Evolutionary conservation across 768 basidiomycete genomes (phyloP), one percentile per base, ranked within the genome.

Genomic region (Termitomyces heimii): DNA sequence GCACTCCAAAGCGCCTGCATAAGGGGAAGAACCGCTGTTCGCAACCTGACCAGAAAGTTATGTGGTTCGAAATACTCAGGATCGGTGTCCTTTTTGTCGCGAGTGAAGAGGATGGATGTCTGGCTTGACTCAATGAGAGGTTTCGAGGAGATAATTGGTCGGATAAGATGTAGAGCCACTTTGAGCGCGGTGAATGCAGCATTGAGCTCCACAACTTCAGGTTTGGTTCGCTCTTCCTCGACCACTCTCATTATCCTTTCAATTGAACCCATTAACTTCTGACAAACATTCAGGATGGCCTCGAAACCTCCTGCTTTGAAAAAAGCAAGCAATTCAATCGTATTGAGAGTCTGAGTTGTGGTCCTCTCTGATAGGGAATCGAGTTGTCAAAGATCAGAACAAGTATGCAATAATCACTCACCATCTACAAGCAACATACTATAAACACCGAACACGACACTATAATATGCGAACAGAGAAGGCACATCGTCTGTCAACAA

Each of bases 61-160:
- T 88, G 85, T 0, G 92, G 82, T 63, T 94, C 89, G 59, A 96
- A 95, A 67, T 87, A 91, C 35, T 85, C 86, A 5, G 78, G 70
- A 62, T 94, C 88, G 1, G 82, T 85, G 22, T 89, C 86, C 66
- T 83, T 82, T 69, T 90, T 90, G 71, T 93, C 93, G 16, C 85
- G 83, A 18, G 86, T 86, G 40, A 83, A 73, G 16, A 89, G 77
- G 32, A 89, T 71, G 4, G 78, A 68, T 0, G 93, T 95, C 71
- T 98, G 95, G 3, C 84, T 80, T 7, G 92, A 90, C 57, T 98
- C 94, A 54, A 94, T 80, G 26, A 96, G 75, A 13, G 89, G 81
- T 63, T 90, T 90, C 28, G 91, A 82, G 1, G 89, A 86, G 26
- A 93, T 78, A 44, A 98, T 75, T 12, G 88, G 82, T 57, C 83